These are phyloP conservation scores for Cercophora samala DNA, from an alignment of 495 filamentous ascomycete genomes.

Conservation along the genomic window DNA sequence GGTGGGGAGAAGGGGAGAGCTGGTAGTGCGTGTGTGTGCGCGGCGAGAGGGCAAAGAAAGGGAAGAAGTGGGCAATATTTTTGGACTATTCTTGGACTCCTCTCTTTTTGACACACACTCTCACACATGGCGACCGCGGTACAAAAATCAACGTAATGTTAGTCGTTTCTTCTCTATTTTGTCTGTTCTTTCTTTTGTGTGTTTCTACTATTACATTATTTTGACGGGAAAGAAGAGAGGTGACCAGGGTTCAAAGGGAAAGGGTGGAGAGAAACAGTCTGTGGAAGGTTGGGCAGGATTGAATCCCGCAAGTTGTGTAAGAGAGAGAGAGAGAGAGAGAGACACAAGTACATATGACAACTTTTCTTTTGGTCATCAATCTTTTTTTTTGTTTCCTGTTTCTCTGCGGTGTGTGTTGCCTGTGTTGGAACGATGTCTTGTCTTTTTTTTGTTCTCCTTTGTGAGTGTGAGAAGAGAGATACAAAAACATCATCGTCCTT, in stretches of 20 bases:
- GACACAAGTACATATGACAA: too few species aligned
- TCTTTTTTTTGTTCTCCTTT: too few species aligned
- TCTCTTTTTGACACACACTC: slow-evolving; percentile 3
- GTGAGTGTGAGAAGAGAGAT: too few species aligned
- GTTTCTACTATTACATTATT: neutral
- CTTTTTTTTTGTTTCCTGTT: neutral
- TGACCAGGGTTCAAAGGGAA: neutral
- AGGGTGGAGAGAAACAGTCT: neutral
- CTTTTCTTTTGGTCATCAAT: too few species aligned
- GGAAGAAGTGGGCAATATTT: neutral
- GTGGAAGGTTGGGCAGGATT: neutral
- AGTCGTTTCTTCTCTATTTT: neutral
- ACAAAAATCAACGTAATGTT: slow-evolving; percentile 5
- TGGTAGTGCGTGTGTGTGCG: neutral
- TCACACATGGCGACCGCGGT: neutral
- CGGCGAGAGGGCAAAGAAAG: neutral
- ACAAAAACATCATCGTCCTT: too few species aligned
- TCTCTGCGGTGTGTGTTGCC: neutral
- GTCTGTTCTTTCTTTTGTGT: neutral
- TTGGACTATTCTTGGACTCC: slow-evolving; percentile 8
- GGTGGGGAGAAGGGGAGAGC: neutral
- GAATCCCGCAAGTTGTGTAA: neutral
- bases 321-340: too few species aligned
- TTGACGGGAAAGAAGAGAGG: neutral
- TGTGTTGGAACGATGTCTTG: too few species aligned